Evolutionary conservation across 1,284 basidiomycete genomes (phyloP), one percentile per base, ranked within the genome.

Genomic region (Marasmius tenuissimus): DNA sequence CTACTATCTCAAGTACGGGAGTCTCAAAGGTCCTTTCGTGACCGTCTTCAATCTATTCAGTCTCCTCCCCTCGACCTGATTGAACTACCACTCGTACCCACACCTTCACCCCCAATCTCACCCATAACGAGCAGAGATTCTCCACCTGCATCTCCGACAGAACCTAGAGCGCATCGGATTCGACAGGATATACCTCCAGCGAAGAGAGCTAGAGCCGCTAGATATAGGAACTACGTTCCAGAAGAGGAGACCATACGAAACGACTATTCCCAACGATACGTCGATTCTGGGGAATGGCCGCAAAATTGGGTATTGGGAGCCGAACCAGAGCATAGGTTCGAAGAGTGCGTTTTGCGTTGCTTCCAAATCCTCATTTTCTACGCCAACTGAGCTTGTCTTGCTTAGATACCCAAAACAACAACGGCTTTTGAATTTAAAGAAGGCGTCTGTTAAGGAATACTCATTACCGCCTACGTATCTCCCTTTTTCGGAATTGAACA

Each of bases 191-290:
- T 93, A 2, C 82, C 87, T 0, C 86, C 85, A 16, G 81, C 85
- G 5, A 93, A 93, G 71, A 85, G 85, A 7, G 89, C 90, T 0
- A 82, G 91, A 8, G 75, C 84, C 9, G 79, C 81, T 20, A 80
- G 88, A 48, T 93, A 92, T 67, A 69, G 70, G 48, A 94, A 94
- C 70, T 96, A 95, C 67, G 83, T 94, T 11, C 88, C 92, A 1
- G 91, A 94, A 66, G 97, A 98, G 72, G 94, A 98, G 72, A 97
- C 94, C 0, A 91, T 99, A 52, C 83, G 96, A 58, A 98, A 97
- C 72, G 96, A 98, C 77, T 97, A 97, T 71, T 93, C 92, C 1
- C 89, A 92, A 74, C 81, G 90, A 68, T 98, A 97, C 73, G 93
- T 96, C 48, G 89, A 93, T 66, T 85, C 91, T 1, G 95, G 95